phyloP scores from a whole-genome alignment of 768 basidiomycete genomes.

The Podaxis sp. region DNA sequence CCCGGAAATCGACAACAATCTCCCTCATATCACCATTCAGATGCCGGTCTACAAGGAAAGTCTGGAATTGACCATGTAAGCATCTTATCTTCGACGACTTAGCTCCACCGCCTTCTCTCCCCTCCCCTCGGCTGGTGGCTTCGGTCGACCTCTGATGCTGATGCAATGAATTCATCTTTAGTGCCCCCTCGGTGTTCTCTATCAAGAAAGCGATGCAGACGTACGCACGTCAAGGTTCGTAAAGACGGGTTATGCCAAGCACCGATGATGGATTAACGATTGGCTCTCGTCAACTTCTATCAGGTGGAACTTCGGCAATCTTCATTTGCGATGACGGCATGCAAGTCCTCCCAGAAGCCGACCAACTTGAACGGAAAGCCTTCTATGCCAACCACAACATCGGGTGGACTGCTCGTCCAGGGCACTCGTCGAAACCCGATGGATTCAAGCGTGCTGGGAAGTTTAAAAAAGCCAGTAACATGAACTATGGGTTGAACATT shows the following conservation, averaged over 20 bases:
- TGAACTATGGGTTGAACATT: slow-evolving; percentile 68
- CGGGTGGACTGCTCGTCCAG: slow-evolving; percentile 75
- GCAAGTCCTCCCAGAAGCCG: slow-evolving; percentile 61
- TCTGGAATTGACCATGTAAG: slow-evolving; percentile 68
- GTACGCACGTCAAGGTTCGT: slow-evolving; percentile 71
- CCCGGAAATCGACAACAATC: slow-evolving; percentile 59
- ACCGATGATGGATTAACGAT: background rate
- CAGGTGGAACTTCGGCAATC: slow-evolving; percentile 68
- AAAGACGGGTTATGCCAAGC: background rate
- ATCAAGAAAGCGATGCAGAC: slow-evolving; percentile 85
- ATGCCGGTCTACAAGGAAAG: slow-evolving; percentile 89
- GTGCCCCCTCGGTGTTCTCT: slow-evolving; percentile 69
- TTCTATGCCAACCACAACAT: slow-evolving; percentile 82
- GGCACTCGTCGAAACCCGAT: slow-evolving; percentile 62
- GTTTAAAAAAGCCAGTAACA: slow-evolving; percentile 85
- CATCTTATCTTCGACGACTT: background rate
- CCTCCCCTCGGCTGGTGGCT: background rate
- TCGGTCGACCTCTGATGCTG: background rate
- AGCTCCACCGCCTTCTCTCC: background rate
- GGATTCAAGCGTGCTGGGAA: slow-evolving; percentile 91
- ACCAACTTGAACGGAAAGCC: slow-evolving; percentile 57
- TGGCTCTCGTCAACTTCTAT: background rate
- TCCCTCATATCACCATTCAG: slow-evolving; percentile 78
- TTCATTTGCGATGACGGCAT: slow-evolving; percentile 84
- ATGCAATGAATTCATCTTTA: slow-evolving; percentile 18